Conservation (phyloP, 345 rosid species). For the Zanthoxylum bungeanum region DNA sequence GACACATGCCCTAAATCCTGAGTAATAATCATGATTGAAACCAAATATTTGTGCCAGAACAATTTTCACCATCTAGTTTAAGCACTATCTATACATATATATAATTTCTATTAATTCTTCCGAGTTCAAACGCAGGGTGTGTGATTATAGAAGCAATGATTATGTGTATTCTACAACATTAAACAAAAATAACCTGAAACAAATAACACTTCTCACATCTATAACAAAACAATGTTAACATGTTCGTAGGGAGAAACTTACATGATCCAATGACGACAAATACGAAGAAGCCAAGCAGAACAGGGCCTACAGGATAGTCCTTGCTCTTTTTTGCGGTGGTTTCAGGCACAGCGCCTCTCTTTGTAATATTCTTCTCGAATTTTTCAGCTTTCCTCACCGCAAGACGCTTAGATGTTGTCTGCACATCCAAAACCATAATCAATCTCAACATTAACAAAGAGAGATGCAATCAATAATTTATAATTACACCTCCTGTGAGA, state of each 20-base stretch:
- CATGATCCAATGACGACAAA: constrained; percentile 97
- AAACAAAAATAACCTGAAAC: no score
- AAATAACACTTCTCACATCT: no score
- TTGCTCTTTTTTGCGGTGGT: constrained; percentile 75
- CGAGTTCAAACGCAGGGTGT: no score
- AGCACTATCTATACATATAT: no score
- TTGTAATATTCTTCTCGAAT: constrained; percentile 83
- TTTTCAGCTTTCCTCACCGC: constrained; percentile 77
- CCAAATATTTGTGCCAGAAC: not conserved
- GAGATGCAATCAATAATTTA: not conserved
- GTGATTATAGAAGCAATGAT: no score
- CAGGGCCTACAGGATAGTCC: constrained; percentile 90
- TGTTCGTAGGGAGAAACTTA: no score
- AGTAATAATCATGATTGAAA: not conserved
- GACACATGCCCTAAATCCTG: not conserved
- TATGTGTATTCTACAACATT: no score
- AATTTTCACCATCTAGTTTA: not conserved
- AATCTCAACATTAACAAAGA: not conserved
- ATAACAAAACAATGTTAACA: no score
- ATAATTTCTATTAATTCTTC: no score
- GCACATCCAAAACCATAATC: constrained; percentile 18
- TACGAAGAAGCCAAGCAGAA: constrained; percentile 87
- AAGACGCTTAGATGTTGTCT: constrained; percentile 92
- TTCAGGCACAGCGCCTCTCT: constrained; percentile 87
- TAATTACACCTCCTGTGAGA: no score